Base-by-base conservation (phyloP, 1,139 yeast species). In the Diutina ranongensis region DNA sequence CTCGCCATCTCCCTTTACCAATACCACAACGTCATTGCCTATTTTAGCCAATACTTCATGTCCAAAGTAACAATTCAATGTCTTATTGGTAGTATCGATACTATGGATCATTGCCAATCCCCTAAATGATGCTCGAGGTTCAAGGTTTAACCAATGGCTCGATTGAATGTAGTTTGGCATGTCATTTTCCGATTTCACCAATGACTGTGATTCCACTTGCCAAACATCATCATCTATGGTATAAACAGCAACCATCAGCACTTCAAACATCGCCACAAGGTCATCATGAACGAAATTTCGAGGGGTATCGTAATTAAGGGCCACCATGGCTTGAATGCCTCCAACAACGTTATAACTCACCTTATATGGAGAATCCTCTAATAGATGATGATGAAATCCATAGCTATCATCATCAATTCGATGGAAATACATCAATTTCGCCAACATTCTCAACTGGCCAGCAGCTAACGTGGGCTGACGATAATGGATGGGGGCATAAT, bases 51-150 rank as follows among this genome's bases (percentile, higher is more conserved):
- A 15, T 7, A 38, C 33, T n/a, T 22, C 31, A 27, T 25, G n/a
- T 15, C 32, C 42, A 10, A 38, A 16, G 18, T 38, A 38, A 10
- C 32, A 38, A 3, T 21, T 38, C 31, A 38, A 15, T 7, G 33
- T 25, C n/a, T 22, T 15, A n/a, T 9, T 8, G 5, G 22, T 15
- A 21, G 19, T 22, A 18, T 38, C 42, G 20, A 38, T 25, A 10
- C 42, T 38, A 15, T 38, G 42, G n/a, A 38, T 25, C 42, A 38
- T 38, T n/a, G 42, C 31, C 12, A 38, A 20, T 20, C 42, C 42
- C 4, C n/a, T 8, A 3, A 38, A 25, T 38, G 12, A n/a, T 2
- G 32, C 33, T 13, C 25, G 28, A n/a, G 42, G 42, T 5, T n/a
- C 32, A n/a, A 38, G 13, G n/a, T 22, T 21, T 4, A 38, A 20